Evolutionary conservation across 2,329 filamentous ascomycete genomes (phyloP).

Genomic region (Talaromyces sp.): DNA sequence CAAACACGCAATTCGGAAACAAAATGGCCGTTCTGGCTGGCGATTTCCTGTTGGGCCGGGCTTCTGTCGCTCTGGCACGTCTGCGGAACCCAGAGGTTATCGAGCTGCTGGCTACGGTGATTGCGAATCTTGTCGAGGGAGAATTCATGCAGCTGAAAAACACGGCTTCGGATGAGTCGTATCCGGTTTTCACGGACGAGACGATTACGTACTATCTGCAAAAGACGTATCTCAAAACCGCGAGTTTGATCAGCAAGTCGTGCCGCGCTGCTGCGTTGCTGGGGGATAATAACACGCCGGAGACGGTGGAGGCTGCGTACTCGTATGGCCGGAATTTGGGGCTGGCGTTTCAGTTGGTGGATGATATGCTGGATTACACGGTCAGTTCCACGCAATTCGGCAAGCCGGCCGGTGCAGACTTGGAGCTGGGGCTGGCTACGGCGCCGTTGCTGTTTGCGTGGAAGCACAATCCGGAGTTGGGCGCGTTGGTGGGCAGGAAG

Average conservation of each 20-base stretch:
- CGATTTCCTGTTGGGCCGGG: conserved; percentile 90
- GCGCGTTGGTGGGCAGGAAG: conserved; percentile 83
- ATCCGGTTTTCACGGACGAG: conserved; percentile 80
- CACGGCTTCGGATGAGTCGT: conserved; percentile 78
- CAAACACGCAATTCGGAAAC: conserved; percentile 94
- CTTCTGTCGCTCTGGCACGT: conserved; percentile 86
- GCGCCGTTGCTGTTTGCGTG: conserved; percentile 93
- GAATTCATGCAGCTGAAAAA: conserved; percentile 99
- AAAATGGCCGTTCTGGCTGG: conserved; percentile 98
- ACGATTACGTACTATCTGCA: conserved; percentile 90
- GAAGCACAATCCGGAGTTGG: conserved; percentile 80
- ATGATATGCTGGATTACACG: conserved; percentile 97
- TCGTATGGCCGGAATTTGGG: conserved; percentile 89
- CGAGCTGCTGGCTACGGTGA: conserved; percentile 89
- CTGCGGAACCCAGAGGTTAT: conserved; percentile 90
- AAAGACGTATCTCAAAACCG: conserved; percentile 97
- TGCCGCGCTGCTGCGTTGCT: conserved; percentile 85
- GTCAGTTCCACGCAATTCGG: conserved; percentile 77
- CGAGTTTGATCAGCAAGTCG: conserved; percentile 91
- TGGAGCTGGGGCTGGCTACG: conserved; percentile 88
- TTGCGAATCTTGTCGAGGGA: conserved; percentile 94
- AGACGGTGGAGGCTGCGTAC: conserved; percentile 87
- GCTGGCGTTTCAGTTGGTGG: conserved; percentile 92
- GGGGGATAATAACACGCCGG: conserved; percentile 61
- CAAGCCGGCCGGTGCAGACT: conserved; percentile 89